Percentiles rank a stretch among this genome's conserved stretches.
Conservation (phyloP, 1,284 basidiomycete species). For the Ganoderma meredithae region DNA sequence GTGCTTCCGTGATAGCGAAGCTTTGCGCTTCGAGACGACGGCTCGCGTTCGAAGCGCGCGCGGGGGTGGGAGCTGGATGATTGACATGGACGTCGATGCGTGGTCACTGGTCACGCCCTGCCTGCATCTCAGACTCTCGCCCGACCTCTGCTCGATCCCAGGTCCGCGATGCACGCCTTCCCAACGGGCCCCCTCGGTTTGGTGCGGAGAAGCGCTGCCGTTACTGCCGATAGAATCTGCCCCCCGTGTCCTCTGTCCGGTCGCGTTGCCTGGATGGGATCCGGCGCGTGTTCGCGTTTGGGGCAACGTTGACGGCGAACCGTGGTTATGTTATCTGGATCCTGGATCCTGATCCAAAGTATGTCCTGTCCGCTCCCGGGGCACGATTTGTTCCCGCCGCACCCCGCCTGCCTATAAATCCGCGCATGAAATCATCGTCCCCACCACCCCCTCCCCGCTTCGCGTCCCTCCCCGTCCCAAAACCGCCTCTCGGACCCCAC, state of each 20-base stretch:
- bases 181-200: neutral
- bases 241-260: slow-evolving; percentile 12
- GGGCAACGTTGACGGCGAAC: slow-evolving; percentile 17
- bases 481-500: neutral
- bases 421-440: slow-evolving; percentile 12
- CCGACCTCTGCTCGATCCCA: neutral
- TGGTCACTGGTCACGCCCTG: neutral
- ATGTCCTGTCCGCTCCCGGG: slow-evolving; percentile 14
- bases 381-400: slow-evolving; percentile 6
- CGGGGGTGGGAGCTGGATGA: neutral
- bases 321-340: slow-evolving; percentile 25
- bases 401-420: slow-evolving; percentile 24
- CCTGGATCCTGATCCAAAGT: slow-evolving; percentile 18
- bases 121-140: neutral
- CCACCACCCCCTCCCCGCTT: slow-evolving; percentile 1
- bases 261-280: slow-evolving; percentile 11
- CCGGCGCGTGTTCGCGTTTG: slow-evolving; percentile 16
- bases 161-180: neutral
- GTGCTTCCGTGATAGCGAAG: slow-evolving; percentile 34
- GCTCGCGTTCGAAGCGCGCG: slow-evolving; percentile 2
- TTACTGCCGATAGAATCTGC: slow-evolving; percentile 9
- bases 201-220: slow-evolving; percentile 8
- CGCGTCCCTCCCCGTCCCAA: slow-evolving; percentile 1
- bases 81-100: neutral
- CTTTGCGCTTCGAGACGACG: slow-evolving; percentile 18